Conservation (phyloP, 192 early-diverging fungal genomes). For the Mortierella alpina region DNA sequence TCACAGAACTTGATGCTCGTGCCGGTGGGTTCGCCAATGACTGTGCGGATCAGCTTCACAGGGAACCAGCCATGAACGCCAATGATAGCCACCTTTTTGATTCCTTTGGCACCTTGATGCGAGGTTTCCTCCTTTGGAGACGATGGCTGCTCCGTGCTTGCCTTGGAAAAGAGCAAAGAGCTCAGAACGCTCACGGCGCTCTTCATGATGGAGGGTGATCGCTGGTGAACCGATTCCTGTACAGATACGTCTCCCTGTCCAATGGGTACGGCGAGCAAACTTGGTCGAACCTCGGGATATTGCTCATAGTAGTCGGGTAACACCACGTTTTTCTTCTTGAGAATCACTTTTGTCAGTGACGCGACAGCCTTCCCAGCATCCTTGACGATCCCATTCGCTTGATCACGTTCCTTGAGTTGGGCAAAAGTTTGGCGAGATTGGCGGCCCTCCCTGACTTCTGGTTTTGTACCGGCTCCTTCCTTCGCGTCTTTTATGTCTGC, state of each 20-base stretch:
- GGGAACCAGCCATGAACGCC: conserved; percentile 97
- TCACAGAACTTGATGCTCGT: conserved; percentile 90
- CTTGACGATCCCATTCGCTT: conserved; percentile 12
- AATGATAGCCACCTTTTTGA: conserved; percentile 75
- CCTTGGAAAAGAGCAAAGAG: conserved; percentile 60
- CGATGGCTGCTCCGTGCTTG: conserved; percentile 47
- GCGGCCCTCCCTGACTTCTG: neutral
- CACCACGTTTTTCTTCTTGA: conserved; percentile 41
- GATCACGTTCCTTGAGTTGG: conserved; percentile 20
- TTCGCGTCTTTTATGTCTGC: conserved; percentile 8
- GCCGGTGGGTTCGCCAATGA: conserved; percentile 94
- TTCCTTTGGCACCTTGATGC: conserved; percentile 34
- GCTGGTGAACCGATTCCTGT: neutral
- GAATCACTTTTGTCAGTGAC: conserved; percentile 35
- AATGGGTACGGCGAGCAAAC: neutral
- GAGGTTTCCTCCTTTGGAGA: neutral
- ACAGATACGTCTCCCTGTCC: neutral
- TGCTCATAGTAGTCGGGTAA: conserved; percentile 50
- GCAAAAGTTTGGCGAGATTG: conserved; percentile 14
- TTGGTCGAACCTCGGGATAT: conserved; percentile 32
- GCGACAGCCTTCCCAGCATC: conserved; percentile 30
- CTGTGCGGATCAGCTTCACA: conserved; percentile 72
- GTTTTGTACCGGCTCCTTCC: conserved; percentile 1
- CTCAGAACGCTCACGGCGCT: conserved; percentile 38
- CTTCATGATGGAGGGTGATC: conserved; percentile 42